Conservation (phyloP, 306 rosid species). For the Citrullus mucosospermus region DNA sequence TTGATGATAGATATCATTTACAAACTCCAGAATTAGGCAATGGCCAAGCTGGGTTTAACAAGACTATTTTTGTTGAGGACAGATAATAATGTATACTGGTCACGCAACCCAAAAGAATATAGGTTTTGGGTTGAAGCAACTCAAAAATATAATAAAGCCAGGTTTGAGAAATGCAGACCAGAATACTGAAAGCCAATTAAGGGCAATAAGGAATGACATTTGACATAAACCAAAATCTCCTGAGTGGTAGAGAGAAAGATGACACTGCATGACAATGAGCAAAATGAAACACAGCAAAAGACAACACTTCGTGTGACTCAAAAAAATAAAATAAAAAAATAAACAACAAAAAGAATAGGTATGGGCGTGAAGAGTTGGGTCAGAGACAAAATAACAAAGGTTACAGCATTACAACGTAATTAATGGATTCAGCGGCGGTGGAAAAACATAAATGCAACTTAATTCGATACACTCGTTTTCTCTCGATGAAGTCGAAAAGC, state of each 20-base stretch:
- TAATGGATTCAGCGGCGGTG: not conserved
- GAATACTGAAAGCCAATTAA: not conserved
- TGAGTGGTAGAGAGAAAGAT: not conserved
- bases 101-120: not conserved
- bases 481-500: not conserved
- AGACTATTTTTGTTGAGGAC: not conserved
- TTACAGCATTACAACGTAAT: not conserved
- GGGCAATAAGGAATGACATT: not conserved
- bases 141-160: not conserved
- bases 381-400: not conserved
- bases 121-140: conserved; percentile 1
- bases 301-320: not conserved
- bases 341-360: not conserved
- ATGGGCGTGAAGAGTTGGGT: not conserved
- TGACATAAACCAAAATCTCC: not conserved
- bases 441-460: not conserved
- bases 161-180: not conserved
- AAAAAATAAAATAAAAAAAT: not conserved
- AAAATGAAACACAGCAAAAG: not conserved
- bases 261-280: not conserved
- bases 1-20: not conserved
- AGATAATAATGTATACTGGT: not conserved
- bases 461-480: not conserved
- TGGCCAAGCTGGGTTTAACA: not conserved
- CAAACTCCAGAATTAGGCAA: not conserved